phyloP scores from a whole-genome alignment of 257 asterid genomes.

The Scutellaria galericulata region DNA sequence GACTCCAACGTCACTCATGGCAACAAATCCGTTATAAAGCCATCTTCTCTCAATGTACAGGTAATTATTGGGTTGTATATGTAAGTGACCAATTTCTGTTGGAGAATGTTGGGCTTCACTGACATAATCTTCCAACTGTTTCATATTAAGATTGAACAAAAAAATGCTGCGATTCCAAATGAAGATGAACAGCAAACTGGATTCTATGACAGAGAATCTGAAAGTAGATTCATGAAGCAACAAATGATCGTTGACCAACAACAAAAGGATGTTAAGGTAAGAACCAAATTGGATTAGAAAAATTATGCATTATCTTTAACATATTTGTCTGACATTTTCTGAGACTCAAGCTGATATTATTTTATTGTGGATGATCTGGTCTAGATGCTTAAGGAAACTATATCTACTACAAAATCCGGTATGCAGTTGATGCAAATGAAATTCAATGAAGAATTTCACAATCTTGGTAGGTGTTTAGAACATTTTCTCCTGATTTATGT shows the following conservation, averaged over 20 bases:
- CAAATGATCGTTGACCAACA: slow-evolving; percentile 72
- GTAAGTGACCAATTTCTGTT: not conserved
- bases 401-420: slow-evolving; percentile 83
- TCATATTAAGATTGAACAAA: slow-evolving; percentile 49
- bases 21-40: slow-evolving; percentile 43
- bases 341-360: slow-evolving; percentile 21
- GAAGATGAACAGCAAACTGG: slow-evolving; percentile 47
- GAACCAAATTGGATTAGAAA: slow-evolving; percentile 22
- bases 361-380: slow-evolving; percentile 26
- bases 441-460: slow-evolving; percentile 80
- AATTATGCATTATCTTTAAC: slow-evolving; percentile 17
- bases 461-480: slow-evolving; percentile 61
- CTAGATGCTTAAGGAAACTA: slow-evolving; percentile 79
- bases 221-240: slow-evolving; percentile 56
- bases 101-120: slow-evolving; percentile 22
- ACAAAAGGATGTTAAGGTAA: slow-evolving; percentile 72
- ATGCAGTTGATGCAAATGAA: slow-evolving; percentile 92
- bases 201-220: slow-evolving; percentile 50
- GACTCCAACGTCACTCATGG: slow-evolving; percentile 49
- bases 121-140: slow-evolving; percentile 22
- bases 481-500: slow-evolving; percentile 1
- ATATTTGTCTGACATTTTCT: slow-evolving; percentile 1
- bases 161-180: slow-evolving; percentile 38
- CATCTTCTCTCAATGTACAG: slow-evolving; percentile 47
- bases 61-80: slow-evolving; percentile 41